phyloP scores from a whole-genome alignment of 148 eudicot genomes.

The Nepenthes mirabilis region DNA sequence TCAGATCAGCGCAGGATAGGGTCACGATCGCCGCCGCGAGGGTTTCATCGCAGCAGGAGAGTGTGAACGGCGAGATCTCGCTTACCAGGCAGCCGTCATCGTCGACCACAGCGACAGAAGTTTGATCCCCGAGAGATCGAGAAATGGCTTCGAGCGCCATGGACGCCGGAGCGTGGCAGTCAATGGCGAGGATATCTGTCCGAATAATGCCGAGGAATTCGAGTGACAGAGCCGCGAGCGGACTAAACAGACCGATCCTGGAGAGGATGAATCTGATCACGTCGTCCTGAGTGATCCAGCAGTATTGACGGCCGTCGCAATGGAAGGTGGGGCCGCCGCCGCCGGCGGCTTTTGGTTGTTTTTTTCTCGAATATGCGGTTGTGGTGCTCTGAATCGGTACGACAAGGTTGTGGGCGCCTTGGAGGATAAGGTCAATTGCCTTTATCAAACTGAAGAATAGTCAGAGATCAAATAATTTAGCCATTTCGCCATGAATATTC shows the following conservation, averaged over 20 bases:
- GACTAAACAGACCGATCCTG: slow-evolving; percentile 61
- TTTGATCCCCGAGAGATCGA: slow-evolving; percentile 24
- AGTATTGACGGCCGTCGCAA: slow-evolving; percentile 50
- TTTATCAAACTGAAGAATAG: slow-evolving; percentile 47
- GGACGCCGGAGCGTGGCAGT: slow-evolving; percentile 42
- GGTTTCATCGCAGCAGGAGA: slow-evolving; percentile 47
- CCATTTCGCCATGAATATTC: too few species aligned
- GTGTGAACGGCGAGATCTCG: slow-evolving; percentile 66
- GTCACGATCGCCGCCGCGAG: slow-evolving; percentile 50
- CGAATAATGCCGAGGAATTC: slow-evolving; percentile 48
- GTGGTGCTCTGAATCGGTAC: slow-evolving; percentile 45
- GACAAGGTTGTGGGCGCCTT: slow-evolving; percentile 71
- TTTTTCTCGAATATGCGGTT: slow-evolving; percentile 20
- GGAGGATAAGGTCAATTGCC: slow-evolving; percentile 58
- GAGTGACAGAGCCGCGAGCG: slow-evolving; percentile 37
- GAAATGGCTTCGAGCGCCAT: slow-evolving; percentile 38
- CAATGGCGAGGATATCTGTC: slow-evolving; percentile 25
- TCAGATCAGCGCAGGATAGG: slow-evolving; percentile 62
- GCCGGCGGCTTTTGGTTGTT: slow-evolving; percentile 9
- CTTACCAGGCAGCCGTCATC: slow-evolving; percentile 42
- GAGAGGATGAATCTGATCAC: slow-evolving; percentile 57
- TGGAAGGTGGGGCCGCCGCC: slow-evolving; percentile 8
- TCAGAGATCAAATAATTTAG: too few species aligned
- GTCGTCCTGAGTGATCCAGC: slow-evolving; percentile 84
- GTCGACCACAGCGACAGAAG: slow-evolving; percentile 65